Evolutionary conservation across 2,329 filamentous ascomycete species (phyloP), one percentile per base, ranked within the genome.

Genomic region (Ophiostoma sp.): DNA sequence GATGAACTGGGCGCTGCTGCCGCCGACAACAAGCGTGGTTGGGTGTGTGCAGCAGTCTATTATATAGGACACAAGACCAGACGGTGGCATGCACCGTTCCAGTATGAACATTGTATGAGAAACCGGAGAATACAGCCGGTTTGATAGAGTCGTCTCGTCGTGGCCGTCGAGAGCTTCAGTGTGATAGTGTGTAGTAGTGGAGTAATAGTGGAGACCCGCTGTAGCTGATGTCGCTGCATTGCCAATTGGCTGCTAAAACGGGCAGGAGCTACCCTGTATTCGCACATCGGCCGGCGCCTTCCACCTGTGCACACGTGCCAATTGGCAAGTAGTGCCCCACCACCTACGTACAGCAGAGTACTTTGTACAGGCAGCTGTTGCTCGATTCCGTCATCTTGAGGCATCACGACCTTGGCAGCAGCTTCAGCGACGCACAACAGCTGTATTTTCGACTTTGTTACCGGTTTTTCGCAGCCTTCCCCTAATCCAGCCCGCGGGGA

Each of bases 21-120:
- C 87, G 78, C 92, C 93, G 72, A 97, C 80, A 71, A 97, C 78
- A 65, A 97, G 78, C 0, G 87, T 90, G 0, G 88, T 90, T 2
- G 86, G 86, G 69, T 85, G 78, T 3, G 78, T 74, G 71, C 88
- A 83, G 54, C 83, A 78, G 4, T 84, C 78, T 69, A 94, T 79
- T 68, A 94, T 79, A 76, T 88, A 85, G 68, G 85, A 81, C 67
- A 96, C 82, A 64, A 96, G 82, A 75, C 89, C 84, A 10, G 84
- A 83, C 5, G 85, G 87, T 2, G 84, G 81, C 27, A 83, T 80
- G 52, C 86, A 83, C 8, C 85, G 79, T 69, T 88, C 78, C 54
- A 87, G 80, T 60, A 87, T 80, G 4, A 39, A 48, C 65, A 67
- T 67, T 23, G n/a, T 66, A 35, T 23, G 27, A 31, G 27, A n/a